phyloP scores from a whole-genome alignment of 345 rosid species.

The Streptanthus diversifolius region DNA sequence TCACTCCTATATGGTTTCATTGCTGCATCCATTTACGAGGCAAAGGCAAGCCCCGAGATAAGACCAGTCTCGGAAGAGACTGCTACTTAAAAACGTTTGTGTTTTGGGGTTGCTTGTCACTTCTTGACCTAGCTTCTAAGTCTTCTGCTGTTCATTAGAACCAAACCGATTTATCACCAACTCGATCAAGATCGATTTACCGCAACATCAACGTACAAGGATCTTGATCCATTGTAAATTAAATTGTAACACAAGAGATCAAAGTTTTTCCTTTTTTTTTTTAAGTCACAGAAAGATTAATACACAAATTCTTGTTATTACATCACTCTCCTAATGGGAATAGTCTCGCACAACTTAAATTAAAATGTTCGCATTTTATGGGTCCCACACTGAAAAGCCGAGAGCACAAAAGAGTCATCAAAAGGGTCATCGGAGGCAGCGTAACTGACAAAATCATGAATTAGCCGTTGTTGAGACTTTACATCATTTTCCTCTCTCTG shows the following conservation, averaged over 20 bases:
- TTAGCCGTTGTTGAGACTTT: conserved; percentile 47
- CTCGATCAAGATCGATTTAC: conserved; percentile 54
- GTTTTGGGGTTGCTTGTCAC: conserved; percentile 81
- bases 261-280: background rate
- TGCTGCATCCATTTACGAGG: conserved; percentile 69
- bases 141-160: conserved; percentile 61
- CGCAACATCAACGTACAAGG: conserved; percentile 10
- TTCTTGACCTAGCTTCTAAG: conserved; percentile 61
- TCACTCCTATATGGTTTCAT: conserved; percentile 69
- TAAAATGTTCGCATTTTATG: background rate
- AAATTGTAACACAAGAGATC: conserved; percentile 27
- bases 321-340: background rate
- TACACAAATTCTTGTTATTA: background rate
- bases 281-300: background rate
- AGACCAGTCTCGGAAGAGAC: conserved; percentile 45
- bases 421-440: conserved; percentile 17
- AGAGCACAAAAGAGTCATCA: background rate
- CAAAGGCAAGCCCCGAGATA: conserved; percentile 40
- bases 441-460: conserved; percentile 35
- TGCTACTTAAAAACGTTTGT: conserved; percentile 77
- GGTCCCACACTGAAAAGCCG: conserved; percentile 2
- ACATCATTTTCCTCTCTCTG: background rate
- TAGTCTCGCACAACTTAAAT: background rate
- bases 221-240: conserved; percentile 31
- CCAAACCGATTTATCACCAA: conserved; percentile 70